Evolutionary conservation across 306 rosid genomes (phyloP).

Genomic region (Ormosia semicastrata): DNA sequence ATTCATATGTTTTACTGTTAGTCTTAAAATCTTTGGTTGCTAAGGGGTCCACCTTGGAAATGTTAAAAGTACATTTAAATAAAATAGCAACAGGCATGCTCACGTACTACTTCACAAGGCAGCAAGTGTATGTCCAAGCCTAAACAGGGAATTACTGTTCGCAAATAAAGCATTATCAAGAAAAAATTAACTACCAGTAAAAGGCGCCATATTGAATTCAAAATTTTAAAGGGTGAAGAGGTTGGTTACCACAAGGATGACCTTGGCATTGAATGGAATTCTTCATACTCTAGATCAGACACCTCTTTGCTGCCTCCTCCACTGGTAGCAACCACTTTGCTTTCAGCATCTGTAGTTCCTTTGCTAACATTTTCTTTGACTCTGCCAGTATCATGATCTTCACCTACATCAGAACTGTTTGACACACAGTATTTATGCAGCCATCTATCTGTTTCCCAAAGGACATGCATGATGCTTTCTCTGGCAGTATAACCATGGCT

Average conservation of each 20-base stretch:
- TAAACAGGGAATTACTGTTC: background rate
- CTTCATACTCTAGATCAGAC: conserved; percentile 50
- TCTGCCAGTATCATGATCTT: conserved; percentile 33
- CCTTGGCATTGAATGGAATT: conserved; percentile 47
- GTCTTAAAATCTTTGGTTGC: background rate
- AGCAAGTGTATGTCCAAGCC: conserved; percentile 9
- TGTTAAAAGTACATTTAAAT: background rate
- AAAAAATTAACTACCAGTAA: background rate
- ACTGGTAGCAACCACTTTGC: conserved; percentile 54
- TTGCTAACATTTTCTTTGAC: conserved; percentile 45
- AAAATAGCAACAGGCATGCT: background rate
- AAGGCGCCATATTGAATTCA: background rate
- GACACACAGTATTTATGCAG: conserved; percentile 70
- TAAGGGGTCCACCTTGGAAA: background rate
- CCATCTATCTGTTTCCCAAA: conserved; percentile 99
- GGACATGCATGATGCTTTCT: conserved; percentile 99
- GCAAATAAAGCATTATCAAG: background rate
- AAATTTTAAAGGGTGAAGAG: conserved; percentile 28
- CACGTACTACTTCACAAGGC: background rate
- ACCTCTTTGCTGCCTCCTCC: conserved; percentile 74
- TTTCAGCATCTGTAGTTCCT: conserved; percentile 46
- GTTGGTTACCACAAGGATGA: conserved; percentile 81
- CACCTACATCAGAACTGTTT: conserved; percentile 39
- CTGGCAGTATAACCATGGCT: conserved; percentile 93
- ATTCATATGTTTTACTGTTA: background rate